Evolutionary conservation across 1,284 basidiomycete species (phyloP), one percentile per base, ranked within the genome.

Genomic region (Trametes sp.): DNA sequence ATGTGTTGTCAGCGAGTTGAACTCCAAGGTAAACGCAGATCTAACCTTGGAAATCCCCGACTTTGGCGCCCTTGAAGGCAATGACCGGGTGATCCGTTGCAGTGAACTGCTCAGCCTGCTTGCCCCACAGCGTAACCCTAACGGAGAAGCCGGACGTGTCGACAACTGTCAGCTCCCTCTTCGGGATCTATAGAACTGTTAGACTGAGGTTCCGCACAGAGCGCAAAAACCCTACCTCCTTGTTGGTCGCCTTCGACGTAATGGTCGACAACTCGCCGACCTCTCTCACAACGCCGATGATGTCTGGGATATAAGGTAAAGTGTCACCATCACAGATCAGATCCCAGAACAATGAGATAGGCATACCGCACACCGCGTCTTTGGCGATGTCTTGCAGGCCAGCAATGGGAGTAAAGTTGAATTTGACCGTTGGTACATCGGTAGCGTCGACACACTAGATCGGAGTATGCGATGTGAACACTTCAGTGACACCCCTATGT

Each of bases 21-120:
- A 16, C 13, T 5, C 2, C 2, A 0, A 2, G 46, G 5, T 13
- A 24, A 26, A n/a, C 7, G 8, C 2, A n/a, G 16, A 24, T 36
- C 65, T 77, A 72, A 84, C 96, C 97, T 71, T 93, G 93, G 75
- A 94, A 99, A 70, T 98, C 97, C 44, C 95, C 90, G 44, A 99
- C 95, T 78, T 93, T 96, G 71, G 95, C 94, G 24, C 95, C 93
- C 80, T 98, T 98, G 85, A 98, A 95, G 2, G 96, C 97, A 64
- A 96, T 84, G 23, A 98, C 87, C 11, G 93, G 87, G 57, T 86
- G 82, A 44, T 87, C 82, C 4, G 80, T 76, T 16, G 78, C 76
- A 3, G 76, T 76, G 74, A 91, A 99, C 50, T 85, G 85, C 74
- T 98, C 96, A 1, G 97, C 98, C 74, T 94, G 92, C 75, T 94